Evolutionary conservation across 2,329 filamentous ascomycete genomes (phyloP), one percentile per base, ranked within the genome.

Genomic region (Leptosphaerulina australis): DNA sequence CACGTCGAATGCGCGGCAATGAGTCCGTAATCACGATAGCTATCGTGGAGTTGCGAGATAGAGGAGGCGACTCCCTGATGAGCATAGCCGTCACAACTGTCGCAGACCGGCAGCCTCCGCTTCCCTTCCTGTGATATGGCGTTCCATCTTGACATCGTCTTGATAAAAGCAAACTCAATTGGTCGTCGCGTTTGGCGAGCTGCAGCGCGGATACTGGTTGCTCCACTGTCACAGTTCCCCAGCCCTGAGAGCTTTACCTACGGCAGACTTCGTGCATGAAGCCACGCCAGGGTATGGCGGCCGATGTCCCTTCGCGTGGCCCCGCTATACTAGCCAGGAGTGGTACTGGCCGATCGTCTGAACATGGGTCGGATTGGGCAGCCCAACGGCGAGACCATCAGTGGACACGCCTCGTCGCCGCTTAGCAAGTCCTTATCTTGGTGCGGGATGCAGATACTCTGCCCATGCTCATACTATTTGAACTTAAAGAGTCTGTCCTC

Each of bases 371-470:
- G 52, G 56, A 64, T 62, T 64, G 63, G 63, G 31, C 34, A 49
- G 38, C n/a, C 26, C 29, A 50, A 62, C 60, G 57, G 60, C 58
- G 56, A 60, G 58, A 55, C 51, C 55, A 47, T 31, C 41, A 37
- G 41, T 36, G 36, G 41, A 21, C 41, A 51, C 48, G 49, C 38
- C 47, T 50, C 41, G 36, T 41, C 26, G 44, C 38, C 41, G 60
- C 60, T 54, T 54, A 59, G 57, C 60, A 63, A 63, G 63, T 62
- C 64, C 67, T 69, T 70, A 69, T 69, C 66, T 63, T 58, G 63
- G 61, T 59, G 66, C 59, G 66, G 66, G 59, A 67, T 69, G 59
- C 56, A 60, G 52, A 63, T 61, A 51, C 55, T 45, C 52, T 53
- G 45, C 36, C 37, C 49, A 52, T 46, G 46, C 51, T 38, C 46